These are phyloP conservation scores for Aspergillus sp. DNA, from an alignment of 2,329 filamentous ascomycete genomes.

Conservation along the genomic window DNA sequence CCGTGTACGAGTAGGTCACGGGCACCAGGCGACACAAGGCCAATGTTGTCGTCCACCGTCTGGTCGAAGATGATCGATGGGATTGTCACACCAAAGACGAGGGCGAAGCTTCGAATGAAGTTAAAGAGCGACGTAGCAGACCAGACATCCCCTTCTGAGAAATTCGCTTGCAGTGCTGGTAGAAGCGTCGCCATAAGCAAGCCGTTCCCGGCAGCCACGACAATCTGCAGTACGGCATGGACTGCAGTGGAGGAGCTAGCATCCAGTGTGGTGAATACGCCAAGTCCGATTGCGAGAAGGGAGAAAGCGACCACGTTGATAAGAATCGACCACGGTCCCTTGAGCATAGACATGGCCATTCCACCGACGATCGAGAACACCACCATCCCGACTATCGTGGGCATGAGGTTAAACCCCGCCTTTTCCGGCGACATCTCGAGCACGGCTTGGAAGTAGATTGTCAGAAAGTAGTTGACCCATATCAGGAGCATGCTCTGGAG, in stretches of 20 bases:
- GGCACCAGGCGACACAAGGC: too few relatives aligned
- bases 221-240: slow-evolving; percentile 38
- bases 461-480: slow-evolving; percentile 33
- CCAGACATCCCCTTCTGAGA: slow-evolving; percentile 1
- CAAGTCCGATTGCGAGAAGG: slow-evolving; percentile 33
- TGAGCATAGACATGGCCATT: slow-evolving; percentile 9
- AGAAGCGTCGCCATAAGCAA: slow-evolving; percentile 34
- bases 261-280: slow-evolving; percentile 34
- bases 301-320: slow-evolving; percentile 31
- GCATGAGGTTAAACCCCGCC: slow-evolving; percentile 17
- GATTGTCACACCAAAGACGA: slow-evolving; percentile 3
- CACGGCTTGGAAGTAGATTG: slow-evolving; percentile 37
- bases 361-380: slow-evolving; percentile 17
- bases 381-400: slow-evolving; percentile 8
- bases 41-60: too few relatives aligned
- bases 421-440: slow-evolving; percentile 18
- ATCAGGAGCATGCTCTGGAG: slow-evolving; percentile 25
- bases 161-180: slow-evolving; percentile 35
- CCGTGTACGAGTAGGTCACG: too few relatives aligned
- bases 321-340: slow-evolving; percentile 17
- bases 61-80: slow-evolving; percentile 3
- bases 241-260: slow-evolving; percentile 24
- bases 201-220: slow-evolving; percentile 35
- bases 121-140: slow-evolving; percentile 1
- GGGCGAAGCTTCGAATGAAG: slow-evolving; percentile 3